Conservation (phyloP, 768 basidiomycete species). For the Pholiota molesta region DNA sequence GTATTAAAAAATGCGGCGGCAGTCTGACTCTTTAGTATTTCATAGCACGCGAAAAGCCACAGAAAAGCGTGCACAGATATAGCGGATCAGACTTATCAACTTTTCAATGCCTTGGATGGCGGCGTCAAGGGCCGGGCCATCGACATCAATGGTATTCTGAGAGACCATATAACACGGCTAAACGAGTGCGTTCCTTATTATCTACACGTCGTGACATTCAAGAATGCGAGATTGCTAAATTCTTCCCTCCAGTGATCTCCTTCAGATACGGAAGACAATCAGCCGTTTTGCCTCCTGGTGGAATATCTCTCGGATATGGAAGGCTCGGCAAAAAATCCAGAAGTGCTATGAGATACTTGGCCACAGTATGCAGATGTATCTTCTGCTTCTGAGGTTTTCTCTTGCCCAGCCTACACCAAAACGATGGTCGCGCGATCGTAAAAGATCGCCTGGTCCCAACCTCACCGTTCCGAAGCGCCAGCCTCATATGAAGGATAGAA, state of each 20-base stretch:
- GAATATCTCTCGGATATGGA: slow-evolving; percentile 18
- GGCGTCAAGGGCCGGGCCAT: slow-evolving; percentile 27
- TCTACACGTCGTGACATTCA: neutral
- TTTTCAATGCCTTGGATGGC: slow-evolving; percentile 26
- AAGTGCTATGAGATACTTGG: slow-evolving; percentile 23
- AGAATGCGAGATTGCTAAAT: neutral
- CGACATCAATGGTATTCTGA: slow-evolving; percentile 22
- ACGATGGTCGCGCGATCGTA: neutral
- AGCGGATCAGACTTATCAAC: slow-evolving; percentile 24
- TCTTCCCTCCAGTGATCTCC: neutral
- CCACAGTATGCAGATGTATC: slow-evolving; percentile 23
- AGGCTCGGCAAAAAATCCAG: slow-evolving; percentile 14
- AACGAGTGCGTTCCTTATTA: slow-evolving; percentile 17
- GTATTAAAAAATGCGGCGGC: neutral
- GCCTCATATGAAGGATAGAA: neutral
- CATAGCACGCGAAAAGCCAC: slow-evolving; percentile 24
- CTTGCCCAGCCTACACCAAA: slow-evolving; percentile 12
- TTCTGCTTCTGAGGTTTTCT: slow-evolving; percentile 21
- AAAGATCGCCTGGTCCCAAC: neutral
- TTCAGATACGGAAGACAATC: slow-evolving; percentile 20
- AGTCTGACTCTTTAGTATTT: neutral
- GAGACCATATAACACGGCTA: slow-evolving; percentile 21
- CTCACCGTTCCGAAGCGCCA: neutral
- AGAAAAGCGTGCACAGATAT: slow-evolving; percentile 21
- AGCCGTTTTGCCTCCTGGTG: slow-evolving; percentile 22